Conservation (phyloP, 2,329 filamentous ascomycete species). For the Teratosphaeria viscida region DNA sequence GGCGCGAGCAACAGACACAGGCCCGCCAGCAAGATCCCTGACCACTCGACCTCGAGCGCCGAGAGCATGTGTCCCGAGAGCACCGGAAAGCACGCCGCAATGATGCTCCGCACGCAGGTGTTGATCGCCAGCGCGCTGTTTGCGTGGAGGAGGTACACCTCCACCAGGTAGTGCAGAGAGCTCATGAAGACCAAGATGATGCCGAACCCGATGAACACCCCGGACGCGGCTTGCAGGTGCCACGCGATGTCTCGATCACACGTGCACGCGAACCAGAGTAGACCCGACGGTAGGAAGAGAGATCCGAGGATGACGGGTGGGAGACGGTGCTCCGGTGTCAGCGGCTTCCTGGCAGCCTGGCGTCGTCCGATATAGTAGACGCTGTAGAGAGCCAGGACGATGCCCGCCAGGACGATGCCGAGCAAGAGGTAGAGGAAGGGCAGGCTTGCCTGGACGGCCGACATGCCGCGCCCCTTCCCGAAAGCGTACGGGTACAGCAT, state of each 20-base stretch:
- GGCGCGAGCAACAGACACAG: background rate
- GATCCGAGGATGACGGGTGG: constrained; percentile 42
- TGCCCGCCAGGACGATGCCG: constrained; percentile 23
- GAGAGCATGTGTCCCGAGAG: background rate
- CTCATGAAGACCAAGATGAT: constrained; percentile 37
- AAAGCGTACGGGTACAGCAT: constrained; percentile 39
- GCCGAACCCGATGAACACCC: constrained; percentile 32
- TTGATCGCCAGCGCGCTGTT: constrained; percentile 26
- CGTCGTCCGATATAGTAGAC: background rate
- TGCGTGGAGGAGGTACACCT: constrained; percentile 31
- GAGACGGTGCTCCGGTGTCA: constrained; percentile 33
- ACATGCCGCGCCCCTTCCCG: constrained; percentile 32
- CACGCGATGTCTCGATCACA: constrained; percentile 30
- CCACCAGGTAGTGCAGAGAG: constrained; percentile 33
- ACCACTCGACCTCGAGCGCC: background rate
- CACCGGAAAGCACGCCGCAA: constrained; percentile 29
- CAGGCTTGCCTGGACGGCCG: constrained; percentile 29
- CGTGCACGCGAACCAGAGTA: constrained; percentile 47
- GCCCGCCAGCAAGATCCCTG: background rate
- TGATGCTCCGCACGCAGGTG: constrained; percentile 24
- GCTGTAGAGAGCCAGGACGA: constrained; percentile 10
- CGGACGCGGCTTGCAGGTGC: constrained; percentile 33
- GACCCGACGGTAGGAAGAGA: constrained; percentile 34
- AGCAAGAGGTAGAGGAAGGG: constrained; percentile 35
- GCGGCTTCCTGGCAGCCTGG: background rate